These are phyloP conservation scores for Spergularia bocconei DNA, from an alignment of 148 eudicot genomes.

Conservation along the genomic window DNA sequence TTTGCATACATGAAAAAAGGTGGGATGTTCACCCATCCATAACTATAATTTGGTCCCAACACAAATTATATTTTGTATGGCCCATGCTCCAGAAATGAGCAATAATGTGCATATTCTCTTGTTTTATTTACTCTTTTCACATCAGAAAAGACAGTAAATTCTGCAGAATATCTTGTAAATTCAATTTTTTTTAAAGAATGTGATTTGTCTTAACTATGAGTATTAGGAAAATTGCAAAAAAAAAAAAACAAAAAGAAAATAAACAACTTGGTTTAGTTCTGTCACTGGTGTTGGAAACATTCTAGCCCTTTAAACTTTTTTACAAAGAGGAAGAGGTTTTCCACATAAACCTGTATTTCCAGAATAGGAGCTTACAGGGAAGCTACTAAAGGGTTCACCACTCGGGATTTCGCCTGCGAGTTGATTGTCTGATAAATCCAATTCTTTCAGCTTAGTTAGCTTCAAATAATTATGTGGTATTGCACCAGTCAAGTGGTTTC, in stretches of 20 bases:
- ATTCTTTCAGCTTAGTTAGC: slow-evolving; percentile 37
- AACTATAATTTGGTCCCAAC: slow-evolving; percentile 7
- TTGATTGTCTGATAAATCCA: slow-evolving; percentile 50
- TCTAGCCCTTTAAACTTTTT: too few species aligned
- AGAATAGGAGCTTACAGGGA: slow-evolving; percentile 44
- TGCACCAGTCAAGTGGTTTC: slow-evolving; percentile 37
- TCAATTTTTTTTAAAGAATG: too few species aligned
- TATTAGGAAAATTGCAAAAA: background rate
- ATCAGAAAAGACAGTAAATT: too few species aligned
- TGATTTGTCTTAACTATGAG: too few species aligned
- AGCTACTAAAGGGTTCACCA: slow-evolving; percentile 46
- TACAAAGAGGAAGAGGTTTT: slow-evolving; percentile 49
- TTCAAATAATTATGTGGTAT: slow-evolving; percentile 43
- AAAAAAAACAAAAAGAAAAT: background rate
- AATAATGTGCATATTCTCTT: background rate
- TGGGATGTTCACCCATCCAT: background rate
- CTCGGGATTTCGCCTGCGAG: slow-evolving; percentile 45
- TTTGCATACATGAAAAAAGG: background rate
- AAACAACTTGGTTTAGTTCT: background rate
- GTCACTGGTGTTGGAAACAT: background rate
- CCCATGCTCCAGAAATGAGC: slow-evolving; percentile 4
- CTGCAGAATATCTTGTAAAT: too few species aligned
- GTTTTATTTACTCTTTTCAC: too few species aligned
- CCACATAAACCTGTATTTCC: slow-evolving; percentile 57
- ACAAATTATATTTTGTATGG: slow-evolving; percentile 16